Evolutionary conservation across 176 grass and related monocot genomes (phyloP), one percentile per base, ranked within the genome.

Genomic region (Raddia distichophylla): DNA sequence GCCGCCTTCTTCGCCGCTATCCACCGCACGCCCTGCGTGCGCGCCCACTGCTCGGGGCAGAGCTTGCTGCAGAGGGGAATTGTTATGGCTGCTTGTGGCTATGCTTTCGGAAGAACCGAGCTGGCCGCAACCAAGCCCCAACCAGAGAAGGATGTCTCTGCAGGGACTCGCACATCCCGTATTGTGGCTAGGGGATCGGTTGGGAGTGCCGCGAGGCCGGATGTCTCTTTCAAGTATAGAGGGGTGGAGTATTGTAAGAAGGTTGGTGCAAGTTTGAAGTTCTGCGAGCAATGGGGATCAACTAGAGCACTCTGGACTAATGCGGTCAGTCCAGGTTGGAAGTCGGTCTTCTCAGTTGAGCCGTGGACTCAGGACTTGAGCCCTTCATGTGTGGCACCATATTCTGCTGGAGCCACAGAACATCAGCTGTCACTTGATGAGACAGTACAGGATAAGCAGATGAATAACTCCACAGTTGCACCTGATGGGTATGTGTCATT

Each of bases 391-490:
- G 75, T 45, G 13, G 71, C 86, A 1, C 85, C 93, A 13, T 95
- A 82, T 73, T 93, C 89, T 78, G 83, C 86, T 19, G 91, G 90
- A 62, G 86, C 89, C 20, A 88, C 91, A 73, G 93, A 87, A 64
- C 66, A 81, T 67, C 88, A 98, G 2, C 60, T 98, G 15, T 88
- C 93, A 2, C 83, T 94, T n/a, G 88, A 89, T 87, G 92, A 91
- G 55, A 44, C 65, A 53, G 18, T 77, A 60, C 72, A 15, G 82
- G 91, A 88, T n/a, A 82, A 89, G 63, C 84, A 91, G 88, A 87
- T 74, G 65, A 86, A 82, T 45, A 89, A 67, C 70, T 93, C 92
- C 55, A 37, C 80, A 0, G 27, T 32, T 60, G 68, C 88, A 69
- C 80, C 90, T 69, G 92, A 95, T 71, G 84, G 60, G 95, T 98